These are phyloP conservation scores for Penicillium mononematosum DNA, from an alignment of 495 filamentous ascomycete genomes.

Conservation along the genomic window DNA sequence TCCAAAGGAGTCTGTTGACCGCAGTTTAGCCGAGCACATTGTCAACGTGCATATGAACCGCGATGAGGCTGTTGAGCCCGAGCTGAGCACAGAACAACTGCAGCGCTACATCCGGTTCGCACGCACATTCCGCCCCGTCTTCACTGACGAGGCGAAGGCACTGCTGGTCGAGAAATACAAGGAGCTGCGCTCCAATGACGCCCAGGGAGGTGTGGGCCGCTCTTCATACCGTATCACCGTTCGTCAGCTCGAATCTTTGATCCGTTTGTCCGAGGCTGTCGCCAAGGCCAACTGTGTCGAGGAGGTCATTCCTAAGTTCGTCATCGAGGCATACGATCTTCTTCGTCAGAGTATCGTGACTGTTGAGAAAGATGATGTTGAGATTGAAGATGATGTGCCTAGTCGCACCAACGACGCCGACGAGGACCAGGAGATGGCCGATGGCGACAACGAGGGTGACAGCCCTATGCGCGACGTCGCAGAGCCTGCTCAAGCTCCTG, in stretches of 20 bases:
- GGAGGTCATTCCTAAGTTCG: conserved; percentile 79
- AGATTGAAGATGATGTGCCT: conserved; percentile 81
- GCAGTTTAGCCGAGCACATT: conserved; percentile 89
- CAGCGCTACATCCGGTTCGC: conserved; percentile 98
- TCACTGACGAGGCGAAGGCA: conserved; percentile 80
- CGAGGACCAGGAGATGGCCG: conserved; percentile 42
- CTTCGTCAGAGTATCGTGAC: conserved; percentile 92
- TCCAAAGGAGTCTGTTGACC: conserved; percentile 87
- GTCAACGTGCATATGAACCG: conserved; percentile 90
- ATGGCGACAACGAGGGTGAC: conserved; percentile 65
- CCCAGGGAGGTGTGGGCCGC: conserved; percentile 87
- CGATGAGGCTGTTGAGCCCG: conserved; percentile 84
- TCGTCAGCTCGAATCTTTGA: conserved; percentile 90
- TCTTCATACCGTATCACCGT: conserved; percentile 98
- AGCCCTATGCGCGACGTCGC: conserved; percentile 61
- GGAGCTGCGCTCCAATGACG: conserved; percentile 89
- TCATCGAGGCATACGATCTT: conserved; percentile 86
- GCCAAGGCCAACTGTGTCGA: conserved; percentile 96
- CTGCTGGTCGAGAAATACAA: conserved; percentile 93
- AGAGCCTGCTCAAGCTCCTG: conserved; percentile 34
- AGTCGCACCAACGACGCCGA: conserved; percentile 21
- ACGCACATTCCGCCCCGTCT: conserved; percentile 88
- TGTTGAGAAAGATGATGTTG: conserved; percentile 96
- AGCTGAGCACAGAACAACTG: conserved; percentile 94
- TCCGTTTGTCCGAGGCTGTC: conserved; percentile 91